Conservation (phyloP, 306 rosid genomes). For the Begonia peltatifolia region DNA sequence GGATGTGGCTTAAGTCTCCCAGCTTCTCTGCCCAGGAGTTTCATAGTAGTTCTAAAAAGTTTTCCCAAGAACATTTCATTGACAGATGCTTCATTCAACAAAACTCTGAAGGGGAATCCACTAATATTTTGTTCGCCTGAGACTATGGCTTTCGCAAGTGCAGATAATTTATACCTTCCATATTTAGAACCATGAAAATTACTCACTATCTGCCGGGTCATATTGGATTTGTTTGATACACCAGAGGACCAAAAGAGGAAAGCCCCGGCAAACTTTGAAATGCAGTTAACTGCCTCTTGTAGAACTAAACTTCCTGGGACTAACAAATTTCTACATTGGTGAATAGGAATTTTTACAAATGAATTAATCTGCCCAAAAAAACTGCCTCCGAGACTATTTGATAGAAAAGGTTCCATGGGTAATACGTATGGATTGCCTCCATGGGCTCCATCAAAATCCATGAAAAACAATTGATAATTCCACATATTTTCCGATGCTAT, state of each 20-base stretch:
- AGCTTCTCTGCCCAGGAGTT: constrained; percentile 41
- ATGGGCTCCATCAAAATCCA: constrained; percentile 42
- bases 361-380: constrained; percentile 37
- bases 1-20: constrained; percentile 35
- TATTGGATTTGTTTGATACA: constrained; percentile 18
- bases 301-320: constrained; percentile 46
- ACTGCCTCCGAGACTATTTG: constrained; percentile 25
- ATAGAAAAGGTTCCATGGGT: constrained; percentile 35
- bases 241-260: constrained; percentile 35
- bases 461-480: constrained; percentile 43
- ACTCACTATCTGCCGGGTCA: constrained; percentile 22
- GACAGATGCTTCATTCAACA: constrained; percentile 22
- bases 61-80: constrained; percentile 26
- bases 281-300: constrained; percentile 38
- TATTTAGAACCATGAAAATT: constrained; percentile 25
- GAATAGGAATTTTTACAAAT: constrained; percentile 32
- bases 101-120: constrained; percentile 31
- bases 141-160: constrained; percentile 28
- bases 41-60: constrained; percentile 33
- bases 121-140: constrained; percentile 22
- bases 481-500: constrained; percentile 21
- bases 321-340: constrained; percentile 18
- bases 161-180: constrained; percentile 15
- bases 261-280: constrained; percentile 56
- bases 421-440: constrained; percentile 27